These are phyloP conservation scores for Aquilaria yunnanensis DNA, from an alignment of 345 rosid genomes.

Conservation along the genomic window DNA sequence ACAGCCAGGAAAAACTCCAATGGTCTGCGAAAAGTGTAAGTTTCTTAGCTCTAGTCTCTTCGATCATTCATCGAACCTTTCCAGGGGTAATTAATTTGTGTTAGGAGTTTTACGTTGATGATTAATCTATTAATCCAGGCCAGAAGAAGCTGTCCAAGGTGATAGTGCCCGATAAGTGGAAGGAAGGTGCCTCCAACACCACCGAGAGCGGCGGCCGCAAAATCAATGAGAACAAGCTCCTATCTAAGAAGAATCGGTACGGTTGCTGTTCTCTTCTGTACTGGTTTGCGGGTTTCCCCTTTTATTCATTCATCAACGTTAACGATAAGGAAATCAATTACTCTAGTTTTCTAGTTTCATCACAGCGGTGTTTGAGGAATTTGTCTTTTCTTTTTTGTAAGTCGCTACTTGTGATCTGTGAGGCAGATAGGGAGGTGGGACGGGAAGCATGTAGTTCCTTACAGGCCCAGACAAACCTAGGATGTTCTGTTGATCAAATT, in stretches of 20 bases:
- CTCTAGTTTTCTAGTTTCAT: too few species aligned
- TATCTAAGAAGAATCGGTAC: constrained; percentile 79
- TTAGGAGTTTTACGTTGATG: neutral
- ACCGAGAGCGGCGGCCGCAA: constrained; percentile 94
- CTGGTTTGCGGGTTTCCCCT: too few species aligned
- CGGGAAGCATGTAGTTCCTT: too few species aligned
- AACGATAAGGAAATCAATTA: too few species aligned
- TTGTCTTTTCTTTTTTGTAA: too few species aligned
- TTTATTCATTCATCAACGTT: too few species aligned
- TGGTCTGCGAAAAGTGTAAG: constrained; percentile 97
- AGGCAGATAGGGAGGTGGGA: too few species aligned
- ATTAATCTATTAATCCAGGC: constrained; percentile 36
- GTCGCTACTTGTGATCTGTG: too few species aligned
- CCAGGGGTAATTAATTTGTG: neutral
- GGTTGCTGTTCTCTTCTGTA: too few species aligned
- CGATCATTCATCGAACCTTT: neutral
- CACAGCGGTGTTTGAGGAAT: too few species aligned
- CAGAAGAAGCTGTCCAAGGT: constrained; percentile 94
- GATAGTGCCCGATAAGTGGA: constrained; percentile 98
- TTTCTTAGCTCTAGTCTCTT: neutral
- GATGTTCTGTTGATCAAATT: too few species aligned
- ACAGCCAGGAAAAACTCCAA: constrained; percentile 16
- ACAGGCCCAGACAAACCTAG: too few species aligned
- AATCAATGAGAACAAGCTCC: constrained; percentile 96
- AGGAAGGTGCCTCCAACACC: constrained; percentile 97